Base-by-base conservation (phyloP, 2,329 filamentous ascomycete genomes). In the Didymella pinodella region DNA sequence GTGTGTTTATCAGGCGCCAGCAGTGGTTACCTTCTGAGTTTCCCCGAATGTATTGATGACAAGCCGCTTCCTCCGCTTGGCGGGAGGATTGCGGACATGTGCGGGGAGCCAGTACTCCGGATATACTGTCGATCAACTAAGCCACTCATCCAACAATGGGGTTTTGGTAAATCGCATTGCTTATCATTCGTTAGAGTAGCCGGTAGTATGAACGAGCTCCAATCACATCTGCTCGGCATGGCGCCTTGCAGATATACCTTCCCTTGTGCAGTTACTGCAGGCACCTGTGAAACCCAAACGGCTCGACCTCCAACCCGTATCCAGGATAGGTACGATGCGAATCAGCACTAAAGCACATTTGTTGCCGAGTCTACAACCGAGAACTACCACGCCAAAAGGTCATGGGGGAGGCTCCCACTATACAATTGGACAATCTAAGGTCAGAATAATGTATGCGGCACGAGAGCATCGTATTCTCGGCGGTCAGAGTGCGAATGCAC, bases 31-130 rank as follows among this genome's bases (percentile, higher is more conserved):
- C 38, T 26, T 10, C n/a, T 5, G 31, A 26, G 29, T 6, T 31
- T 7, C 20, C n/a, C 18, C 26, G 8, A 16, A 41, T 12, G 31
- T 26, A 10, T 31, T n/a, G 36, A 25, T 18, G 40, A 34, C 31
- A 36, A 50, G 46, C 18, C 41, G 41, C 18, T 34, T 47, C 36
- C 22, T 16, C 18, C 22, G 22, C 41, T 59, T 54, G 46, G 56
- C 50, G 28, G 41, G 22, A 36, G n/a, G 31, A 29, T 36, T 51
- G 46, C 56, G 56, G 56, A 59, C 56, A 18, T 59, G 53, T 45
- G 50, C 40, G 46, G 56, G 56, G 56, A 54, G 50, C 20, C 50
- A 46, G 50, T 20, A 34, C n/a, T 40, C n/a, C 49, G 48, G 32
- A 50, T 40, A 40, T 38, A 38, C 31, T 45, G 46, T 46, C 50